Conservation (phyloP, 2,329 filamentous ascomycete genomes). For the Thermothelomyces thermophilus region DNA sequence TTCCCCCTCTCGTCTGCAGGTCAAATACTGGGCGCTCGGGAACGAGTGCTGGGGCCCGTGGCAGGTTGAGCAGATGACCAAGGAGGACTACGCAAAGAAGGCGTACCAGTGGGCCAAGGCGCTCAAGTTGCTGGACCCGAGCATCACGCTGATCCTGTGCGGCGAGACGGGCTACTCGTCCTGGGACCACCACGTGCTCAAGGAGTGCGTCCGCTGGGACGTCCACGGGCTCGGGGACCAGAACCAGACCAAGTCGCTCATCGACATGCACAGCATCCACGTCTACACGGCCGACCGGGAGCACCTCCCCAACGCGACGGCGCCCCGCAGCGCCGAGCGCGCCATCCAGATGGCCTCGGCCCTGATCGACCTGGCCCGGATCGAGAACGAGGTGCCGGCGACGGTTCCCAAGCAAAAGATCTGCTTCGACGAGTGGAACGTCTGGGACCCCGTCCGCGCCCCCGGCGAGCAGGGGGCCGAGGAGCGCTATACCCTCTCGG, state of each 20-base stretch:
- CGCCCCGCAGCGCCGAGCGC: slow-evolving; percentile 63
- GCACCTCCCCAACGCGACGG: slow-evolving; percentile 48
- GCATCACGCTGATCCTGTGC: slow-evolving; percentile 64
- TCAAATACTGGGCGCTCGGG: slow-evolving; percentile 82
- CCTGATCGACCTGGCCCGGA: slow-evolving; percentile 66
- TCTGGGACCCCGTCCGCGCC: slow-evolving; percentile 68
- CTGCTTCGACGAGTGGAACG: slow-evolving; percentile 83
- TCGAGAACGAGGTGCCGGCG: slow-evolving; percentile 57
- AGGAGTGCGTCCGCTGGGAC: slow-evolving; percentile 54
- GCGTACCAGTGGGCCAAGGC: slow-evolving; percentile 68
- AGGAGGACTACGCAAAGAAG: slow-evolving; percentile 62
- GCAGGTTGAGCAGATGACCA: slow-evolving; percentile 62
- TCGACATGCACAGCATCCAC: slow-evolving; percentile 78
- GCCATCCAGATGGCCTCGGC: slow-evolving; percentile 63
- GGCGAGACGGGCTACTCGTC: slow-evolving; percentile 61
- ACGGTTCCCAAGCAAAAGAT: slow-evolving; percentile 59
- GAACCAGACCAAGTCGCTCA: slow-evolving; percentile 12
- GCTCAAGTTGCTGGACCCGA: slow-evolving; percentile 64
- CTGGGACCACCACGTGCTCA: slow-evolving; percentile 70
- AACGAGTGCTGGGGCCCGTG: slow-evolving; percentile 66
- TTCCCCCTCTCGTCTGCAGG: slow-evolving; percentile 18
- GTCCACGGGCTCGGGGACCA: slow-evolving; percentile 27
- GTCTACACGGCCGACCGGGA: slow-evolving; percentile 60
- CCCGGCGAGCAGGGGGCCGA: slow-evolving; percentile 67
- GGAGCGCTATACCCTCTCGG: slow-evolving; percentile 66